Percentiles rank a stretch among this genome's conserved stretches.
Evolutionary conservation across 331 rosid genomes (phyloP).

Genomic region (Malus hybrid): DNA sequence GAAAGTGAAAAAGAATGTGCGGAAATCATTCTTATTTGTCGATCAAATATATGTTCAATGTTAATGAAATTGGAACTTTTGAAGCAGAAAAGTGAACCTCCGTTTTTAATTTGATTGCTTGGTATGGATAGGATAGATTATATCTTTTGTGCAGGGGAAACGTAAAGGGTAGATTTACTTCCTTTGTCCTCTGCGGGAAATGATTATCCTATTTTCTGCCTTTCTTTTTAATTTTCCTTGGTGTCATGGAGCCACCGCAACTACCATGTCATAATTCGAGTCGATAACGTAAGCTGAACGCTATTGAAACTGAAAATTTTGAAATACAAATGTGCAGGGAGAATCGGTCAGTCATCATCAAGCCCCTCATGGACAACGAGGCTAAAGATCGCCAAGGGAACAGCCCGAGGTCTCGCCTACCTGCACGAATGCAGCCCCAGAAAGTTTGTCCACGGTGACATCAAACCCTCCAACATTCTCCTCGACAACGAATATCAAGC

Average conservation of each 20-base stretch:
- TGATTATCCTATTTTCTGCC: not conserved
- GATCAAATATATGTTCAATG: not conserved
- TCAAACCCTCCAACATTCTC: constrained; percentile 92
- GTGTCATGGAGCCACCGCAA: constrained; percentile 2
- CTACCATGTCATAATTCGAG: not conserved
- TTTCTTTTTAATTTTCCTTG: not conserved
- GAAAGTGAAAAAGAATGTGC: no score
- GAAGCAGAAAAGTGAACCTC: not conserved
- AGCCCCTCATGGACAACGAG: constrained; percentile 78
- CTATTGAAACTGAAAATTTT: not conserved
- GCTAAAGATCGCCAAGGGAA: constrained; percentile 68
- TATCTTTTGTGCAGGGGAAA: not conserved
- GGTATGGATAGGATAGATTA: no score
- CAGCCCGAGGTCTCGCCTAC: constrained; percentile 91
- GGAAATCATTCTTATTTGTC: not conserved
- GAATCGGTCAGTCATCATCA: constrained; percentile 66
- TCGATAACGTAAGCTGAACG: not conserved
- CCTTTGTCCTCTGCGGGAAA: not conserved
- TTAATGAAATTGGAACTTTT: not conserved
- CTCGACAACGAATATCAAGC: constrained; percentile 73
- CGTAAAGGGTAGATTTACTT: not conserved
- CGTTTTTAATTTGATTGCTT: no score
- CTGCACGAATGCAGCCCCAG: constrained; percentile 98
- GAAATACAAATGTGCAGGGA: constrained; percentile 35
- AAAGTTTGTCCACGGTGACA: constrained; percentile 89